Evolutionary conservation across 306 rosid genomes (phyloP), one percentile per base, ranked within the genome.

Genomic region (Urtica urens): DNA sequence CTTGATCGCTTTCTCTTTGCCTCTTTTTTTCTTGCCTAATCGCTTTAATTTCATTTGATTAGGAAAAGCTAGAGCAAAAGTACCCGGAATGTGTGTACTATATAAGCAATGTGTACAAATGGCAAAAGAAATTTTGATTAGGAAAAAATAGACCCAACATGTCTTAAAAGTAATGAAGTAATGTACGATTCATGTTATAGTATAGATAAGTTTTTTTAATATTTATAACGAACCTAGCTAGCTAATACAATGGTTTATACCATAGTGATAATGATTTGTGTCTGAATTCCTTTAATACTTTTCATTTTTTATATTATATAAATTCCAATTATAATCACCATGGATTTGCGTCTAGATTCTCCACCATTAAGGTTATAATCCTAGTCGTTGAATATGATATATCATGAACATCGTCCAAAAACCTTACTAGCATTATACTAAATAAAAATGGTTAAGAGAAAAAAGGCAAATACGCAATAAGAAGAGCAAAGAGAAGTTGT

Each of bases 1-100:
- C 44, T 50, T 47, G 37, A 50, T 51, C 28, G 49, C 40, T 46
- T 43, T 15, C 6, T 3, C 19, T 1, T 2, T 5, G 26, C 17
- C 2, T 15, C 16, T 35, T 35, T 1, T 7, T 13, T 13, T 35
- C n/a, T 35, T 35, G 15, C 5, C n/a, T 0, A 35, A 4, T 28
- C n/a, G n/a, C 23, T 23, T 53, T 25, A 38, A 31, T 23, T 2
- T 4, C 8, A 22, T 26, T 13, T 5, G 27, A 25, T 43, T 46
- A 62, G 40, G 50, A 55, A 31, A 31, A 31, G 37, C 37, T 13
- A 31, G 37, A 8, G 0, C 7, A 38, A 54, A 63, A 29, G 62
- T 54, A 63, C 56, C 35, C 62, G 56, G 56, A 55, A 63, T 53
- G 69, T 35, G 55, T 49, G 29, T 49, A 20, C 3, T 35, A 35